Evolutionary conservation across 108 stramenopile genomes (phyloP).

Genomic region (Cylindrotheca closterium): DNA sequence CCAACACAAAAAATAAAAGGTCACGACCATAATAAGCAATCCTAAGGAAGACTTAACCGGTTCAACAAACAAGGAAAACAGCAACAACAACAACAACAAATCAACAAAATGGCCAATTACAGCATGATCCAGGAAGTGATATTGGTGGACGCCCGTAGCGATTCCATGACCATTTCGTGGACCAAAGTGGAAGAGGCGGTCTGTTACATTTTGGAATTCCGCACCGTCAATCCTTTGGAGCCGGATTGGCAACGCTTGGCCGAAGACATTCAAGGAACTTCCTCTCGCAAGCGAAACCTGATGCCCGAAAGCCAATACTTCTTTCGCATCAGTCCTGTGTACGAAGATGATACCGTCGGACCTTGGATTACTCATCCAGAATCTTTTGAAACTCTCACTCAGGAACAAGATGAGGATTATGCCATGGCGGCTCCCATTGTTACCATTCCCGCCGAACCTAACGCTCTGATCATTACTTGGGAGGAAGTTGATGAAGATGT

Average conservation of each 20-base stretch:
- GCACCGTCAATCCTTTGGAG: slow-evolving; percentile 45
- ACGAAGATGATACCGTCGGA: slow-evolving; percentile 20
- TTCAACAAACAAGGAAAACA: too few relatives aligned
- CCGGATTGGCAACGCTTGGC: slow-evolving; percentile 51
- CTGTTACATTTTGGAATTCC: slow-evolving; percentile 60
- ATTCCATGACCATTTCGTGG: slow-evolving; percentile 76
- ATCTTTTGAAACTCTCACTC: slow-evolving; percentile 33
- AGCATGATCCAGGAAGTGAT: too few relatives aligned
- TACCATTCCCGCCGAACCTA: slow-evolving; percentile 1
- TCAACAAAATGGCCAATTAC: too few relatives aligned
- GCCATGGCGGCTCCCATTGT: slow-evolving; percentile 16
- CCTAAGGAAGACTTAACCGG: too few relatives aligned
- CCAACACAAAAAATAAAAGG: too few relatives aligned
- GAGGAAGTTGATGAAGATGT: slow-evolving; percentile 31
- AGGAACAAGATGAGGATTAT: slow-evolving; percentile 32
- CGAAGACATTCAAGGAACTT: slow-evolving; percentile 47
- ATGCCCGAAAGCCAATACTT: slow-evolving; percentile 40
- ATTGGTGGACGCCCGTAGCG: slow-evolving; percentile 57
- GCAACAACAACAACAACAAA: too few relatives aligned
- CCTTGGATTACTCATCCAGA: slow-evolving; percentile 41
- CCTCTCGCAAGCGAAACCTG: slow-evolving; percentile 64
- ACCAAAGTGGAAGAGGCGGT: slow-evolving; percentile 29
- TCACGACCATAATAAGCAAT: too few relatives aligned
- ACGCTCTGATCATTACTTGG: slow-evolving; percentile 42
- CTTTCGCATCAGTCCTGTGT: slow-evolving; percentile 63